Base-by-base conservation (phyloP, 495 filamentous ascomycete genomes). In the Hypoxylon cercidicola region DNA sequence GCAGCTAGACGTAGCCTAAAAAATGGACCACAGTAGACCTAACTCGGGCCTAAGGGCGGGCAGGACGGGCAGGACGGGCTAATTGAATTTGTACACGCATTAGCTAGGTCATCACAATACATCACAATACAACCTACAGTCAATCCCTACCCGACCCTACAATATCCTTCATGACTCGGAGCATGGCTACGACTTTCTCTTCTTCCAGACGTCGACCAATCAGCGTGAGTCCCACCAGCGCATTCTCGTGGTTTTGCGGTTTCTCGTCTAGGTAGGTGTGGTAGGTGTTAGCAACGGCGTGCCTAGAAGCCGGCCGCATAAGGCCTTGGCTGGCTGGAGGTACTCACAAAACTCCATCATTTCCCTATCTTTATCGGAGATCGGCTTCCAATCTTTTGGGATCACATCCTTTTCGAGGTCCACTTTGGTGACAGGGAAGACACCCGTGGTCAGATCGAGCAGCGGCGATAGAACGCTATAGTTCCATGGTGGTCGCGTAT, bases 131-230 rank as follows among this genome's bases (percentile, higher is more conserved):
- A n/a, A n/a, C n/a, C n/a, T n/a, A n/a, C n/a, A n/a, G n/a, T n/a
- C n/a, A n/a, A n/a, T n/a, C n/a, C 23, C 23, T 25, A 25, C 5
- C 23, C 23, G 23, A 25, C 23, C 23, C 5, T 3, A 34, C 25
- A 15, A 49, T 15, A 30, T 49, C 25, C 16, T 16, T 15, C 25
- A 34, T 32, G 13, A 49, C 46, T 18, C 30, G 1, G 2, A 49
- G 25, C 46, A 49, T 49, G 46, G 21, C 46, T 25, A 25, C 30
- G 3, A 79, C 72, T 64, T 77, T 79, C 66, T 85, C 82, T 54
- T 85, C 82, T 61, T 77, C 79, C 52, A 82, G 69, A 28, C 76
- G 71, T 11, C 81, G 61, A 0, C 74, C 80, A 21, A 85, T 79
- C 54, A 80, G 64, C 67, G 83, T 79, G 16, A 85, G 65, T 0